Percentiles rank a stretch among this genome's conserved stretches.
Conservation (phyloP, 352 stramenopile genomes). For the Aphanomyces astaci region DNA sequence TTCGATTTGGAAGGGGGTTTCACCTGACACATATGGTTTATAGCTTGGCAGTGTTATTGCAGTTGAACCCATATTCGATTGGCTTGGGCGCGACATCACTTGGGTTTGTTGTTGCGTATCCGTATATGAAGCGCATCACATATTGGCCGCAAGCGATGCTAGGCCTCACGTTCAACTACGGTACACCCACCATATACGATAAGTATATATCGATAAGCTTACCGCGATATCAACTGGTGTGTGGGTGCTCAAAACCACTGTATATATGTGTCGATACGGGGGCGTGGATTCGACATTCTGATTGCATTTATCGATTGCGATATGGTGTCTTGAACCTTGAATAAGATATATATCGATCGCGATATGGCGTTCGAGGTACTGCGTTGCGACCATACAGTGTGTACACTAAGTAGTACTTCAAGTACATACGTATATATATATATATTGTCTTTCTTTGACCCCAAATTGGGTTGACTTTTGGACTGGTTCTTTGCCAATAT, state of each 20-base stretch:
- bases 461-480: no score
- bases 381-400: no score
- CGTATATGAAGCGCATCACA: slow-evolving; percentile 97
- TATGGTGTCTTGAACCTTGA: no score
- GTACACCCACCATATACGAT: background rate
- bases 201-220: slow-evolving; percentile 1
- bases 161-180: slow-evolving; percentile 98
- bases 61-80: slow-evolving; percentile 94
- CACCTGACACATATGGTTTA: background rate
- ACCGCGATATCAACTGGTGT: background rate
- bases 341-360: background rate
- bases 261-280: no score
- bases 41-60: slow-evolving; percentile 87
- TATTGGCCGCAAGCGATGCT: slow-evolving; percentile 97
- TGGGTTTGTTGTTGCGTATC: slow-evolving; percentile 92
- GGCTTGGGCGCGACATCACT: slow-evolving; percentile 88
- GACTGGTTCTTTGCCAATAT: no score
- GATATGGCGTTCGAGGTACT: background rate
- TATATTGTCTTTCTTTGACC: no score
- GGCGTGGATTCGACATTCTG: no score
- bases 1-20: background rate
- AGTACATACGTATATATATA: no score
- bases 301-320: no score
- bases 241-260: no score
- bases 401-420: no score